These are phyloP conservation scores for Tremella yokohamensis DNA, from an alignment of 768 basidiomycete species.

Conservation along the genomic window DNA sequence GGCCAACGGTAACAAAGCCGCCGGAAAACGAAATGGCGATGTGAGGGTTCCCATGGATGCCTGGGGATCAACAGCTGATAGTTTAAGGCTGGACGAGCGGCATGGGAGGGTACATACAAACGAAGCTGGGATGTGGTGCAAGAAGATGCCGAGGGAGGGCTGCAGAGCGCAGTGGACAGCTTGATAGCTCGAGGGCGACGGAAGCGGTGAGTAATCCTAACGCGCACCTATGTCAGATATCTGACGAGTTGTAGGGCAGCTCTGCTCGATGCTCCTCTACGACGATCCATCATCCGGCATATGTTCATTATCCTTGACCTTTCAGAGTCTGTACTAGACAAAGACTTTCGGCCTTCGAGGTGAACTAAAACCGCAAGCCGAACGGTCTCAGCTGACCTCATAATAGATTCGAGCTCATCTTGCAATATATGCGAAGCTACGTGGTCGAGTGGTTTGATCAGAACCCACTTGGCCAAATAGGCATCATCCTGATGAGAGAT, in stretches of 20 bases:
- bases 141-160: constrained; percentile 87
- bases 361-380: constrained; percentile 11
- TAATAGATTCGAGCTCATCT: constrained; percentile 72
- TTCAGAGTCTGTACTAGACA: constrained; percentile 85
- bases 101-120: constrained; percentile 93
- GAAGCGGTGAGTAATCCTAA: constrained; percentile 60
- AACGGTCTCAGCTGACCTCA: constrained; percentile 25
- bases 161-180: constrained; percentile 85
- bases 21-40: constrained; percentile 21
- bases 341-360: constrained; percentile 85
- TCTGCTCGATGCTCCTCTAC: constrained; percentile 65
- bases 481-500: constrained; percentile 85
- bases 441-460: constrained; percentile 98
- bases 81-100: constrained; percentile 56
- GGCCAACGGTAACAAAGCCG: constrained; percentile 13
- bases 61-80: neutral
- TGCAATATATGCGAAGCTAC: constrained; percentile 88
- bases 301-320: constrained; percentile 88
- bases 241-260: constrained; percentile 26
- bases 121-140: constrained; percentile 96
- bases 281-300: constrained; percentile 94
- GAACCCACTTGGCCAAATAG: constrained; percentile 95
- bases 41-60: constrained; percentile 9
- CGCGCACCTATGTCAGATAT: neutral
- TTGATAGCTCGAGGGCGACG: constrained; percentile 80